Evolutionary conservation across 768 basidiomycete genomes (phyloP).

Genomic region (Xerocomellus chrysenteron): DNA sequence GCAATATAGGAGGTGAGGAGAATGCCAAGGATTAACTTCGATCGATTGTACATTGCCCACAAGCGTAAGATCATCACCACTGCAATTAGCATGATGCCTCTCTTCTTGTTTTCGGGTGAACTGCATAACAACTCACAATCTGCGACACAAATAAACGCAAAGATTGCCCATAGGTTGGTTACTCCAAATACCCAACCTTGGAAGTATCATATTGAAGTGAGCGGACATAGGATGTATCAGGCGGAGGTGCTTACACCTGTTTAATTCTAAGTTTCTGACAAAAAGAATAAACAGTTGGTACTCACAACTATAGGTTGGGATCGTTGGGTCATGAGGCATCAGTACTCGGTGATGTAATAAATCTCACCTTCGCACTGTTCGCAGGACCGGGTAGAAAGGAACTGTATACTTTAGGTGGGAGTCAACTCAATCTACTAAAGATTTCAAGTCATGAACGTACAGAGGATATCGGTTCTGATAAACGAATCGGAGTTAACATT

Average conservation of each 20-base stretch:
- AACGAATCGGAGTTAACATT: not conserved
- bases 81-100: not conserved
- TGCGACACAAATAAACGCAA: not conserved
- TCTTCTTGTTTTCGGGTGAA: too few species aligned
- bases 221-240: too few species aligned
- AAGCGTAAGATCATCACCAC: not conserved
- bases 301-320: not conserved
- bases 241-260: too few species aligned
- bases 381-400: not conserved
- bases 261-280: too few species aligned
- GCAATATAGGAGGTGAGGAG: not conserved
- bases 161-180: not conserved
- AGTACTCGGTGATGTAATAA: not conserved
- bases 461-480: not conserved
- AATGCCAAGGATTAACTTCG: not conserved
- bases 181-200: not conserved
- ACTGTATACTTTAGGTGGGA: not conserved
- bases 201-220: not conserved
- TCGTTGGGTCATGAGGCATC: too few species aligned
- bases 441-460: not conserved
- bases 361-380: not conserved
- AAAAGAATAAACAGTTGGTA: not conserved
- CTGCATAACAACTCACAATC: not conserved
- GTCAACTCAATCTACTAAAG: not conserved
- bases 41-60: constrained; percentile 10